These are phyloP conservation scores for Penicillium diatomitis DNA, from an alignment of 495 filamentous ascomycete genomes.

Conservation along the genomic window DNA sequence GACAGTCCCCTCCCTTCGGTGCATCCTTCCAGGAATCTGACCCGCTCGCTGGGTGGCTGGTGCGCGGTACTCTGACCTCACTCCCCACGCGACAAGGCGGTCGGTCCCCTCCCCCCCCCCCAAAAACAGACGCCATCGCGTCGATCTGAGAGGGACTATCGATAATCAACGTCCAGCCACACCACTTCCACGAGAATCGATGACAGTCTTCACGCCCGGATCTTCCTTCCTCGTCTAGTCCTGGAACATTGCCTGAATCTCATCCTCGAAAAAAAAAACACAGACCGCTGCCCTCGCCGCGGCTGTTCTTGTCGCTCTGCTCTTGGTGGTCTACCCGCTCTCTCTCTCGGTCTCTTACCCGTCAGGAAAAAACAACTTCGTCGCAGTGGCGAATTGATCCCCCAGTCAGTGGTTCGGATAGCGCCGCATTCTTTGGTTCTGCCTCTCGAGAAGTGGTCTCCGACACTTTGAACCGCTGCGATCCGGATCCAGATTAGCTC, in stretches of 20 bases:
- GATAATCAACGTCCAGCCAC: conserved; percentile 28
- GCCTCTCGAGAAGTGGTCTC: conserved; percentile 16
- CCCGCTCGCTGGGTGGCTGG: background rate
- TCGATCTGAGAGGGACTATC: conserved; percentile 26
- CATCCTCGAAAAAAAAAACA: too few relatives aligned
- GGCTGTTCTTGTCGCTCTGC: background rate
- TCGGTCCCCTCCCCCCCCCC: conserved; percentile 7
- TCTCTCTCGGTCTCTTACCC: conserved; percentile 2
- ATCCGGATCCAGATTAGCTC: conserved; percentile 18
- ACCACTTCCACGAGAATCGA: conserved; percentile 3
- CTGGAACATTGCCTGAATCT: too few relatives aligned
- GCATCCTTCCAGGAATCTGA: background rate
- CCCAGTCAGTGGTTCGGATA: conserved; percentile 15
- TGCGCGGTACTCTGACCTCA: conserved; percentile 3
- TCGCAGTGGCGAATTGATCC: conserved; percentile 29
- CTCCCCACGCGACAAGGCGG: conserved; percentile 29
- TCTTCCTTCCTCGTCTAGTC: too few relatives aligned
- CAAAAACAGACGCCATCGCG: conserved; percentile 25
- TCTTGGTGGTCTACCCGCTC: background rate
- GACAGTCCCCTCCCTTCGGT: background rate
- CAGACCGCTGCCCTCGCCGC: too few relatives aligned
- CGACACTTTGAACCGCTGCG: conserved; percentile 17
- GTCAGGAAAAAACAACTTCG: conserved; percentile 2
- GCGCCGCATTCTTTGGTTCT: conserved; percentile 28
- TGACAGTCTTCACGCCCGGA: background rate